Evolutionary conservation across 768 basidiomycete genomes (phyloP).

Genomic region (Cantharellus anzutake): DNA sequence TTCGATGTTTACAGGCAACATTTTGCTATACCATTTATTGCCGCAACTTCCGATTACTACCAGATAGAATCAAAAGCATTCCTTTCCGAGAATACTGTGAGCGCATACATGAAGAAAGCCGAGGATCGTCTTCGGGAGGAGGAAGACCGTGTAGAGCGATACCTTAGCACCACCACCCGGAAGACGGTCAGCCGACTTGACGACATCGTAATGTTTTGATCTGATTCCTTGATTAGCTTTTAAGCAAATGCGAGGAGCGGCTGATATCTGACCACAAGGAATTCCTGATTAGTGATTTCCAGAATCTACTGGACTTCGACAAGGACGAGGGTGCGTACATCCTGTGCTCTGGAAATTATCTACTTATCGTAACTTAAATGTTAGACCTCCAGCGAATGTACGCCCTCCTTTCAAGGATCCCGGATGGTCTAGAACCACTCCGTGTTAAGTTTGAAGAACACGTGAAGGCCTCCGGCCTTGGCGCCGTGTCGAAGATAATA

Average conservation of each 20-base stretch:
- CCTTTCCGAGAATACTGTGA: constrained; percentile 71
- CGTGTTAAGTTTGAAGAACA: constrained; percentile 88
- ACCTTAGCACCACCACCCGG: constrained; percentile 75
- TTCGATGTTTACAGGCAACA: constrained; percentile 86
- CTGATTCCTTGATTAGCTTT: constrained; percentile 15
- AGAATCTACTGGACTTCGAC: constrained; percentile 74
- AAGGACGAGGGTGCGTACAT: constrained; percentile 46
- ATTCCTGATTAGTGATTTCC: constrained; percentile 87
- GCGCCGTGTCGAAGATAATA: constrained; percentile 54
- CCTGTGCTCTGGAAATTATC: neutral
- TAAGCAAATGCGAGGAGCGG: constrained; percentile 59
- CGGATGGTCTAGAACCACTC: constrained; percentile 76
- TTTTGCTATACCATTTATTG: constrained; percentile 78
- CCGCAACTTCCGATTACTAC: constrained; percentile 81
- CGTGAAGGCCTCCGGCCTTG: constrained; percentile 77
- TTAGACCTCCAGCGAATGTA: constrained; percentile 87
- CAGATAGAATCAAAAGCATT: constrained; percentile 80
- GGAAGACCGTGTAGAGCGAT: constrained; percentile 86
- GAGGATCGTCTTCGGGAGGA: constrained; percentile 87
- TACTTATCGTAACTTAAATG: neutral
- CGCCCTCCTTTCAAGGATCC: constrained; percentile 72
- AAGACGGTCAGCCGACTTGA: constrained; percentile 29
- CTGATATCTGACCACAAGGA: constrained; percentile 75
- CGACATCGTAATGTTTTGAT: neutral
- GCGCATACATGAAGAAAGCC: constrained; percentile 89